phyloP scores from a whole-genome alignment of 768 basidiomycete species.

The Suillus ampliporus region DNA sequence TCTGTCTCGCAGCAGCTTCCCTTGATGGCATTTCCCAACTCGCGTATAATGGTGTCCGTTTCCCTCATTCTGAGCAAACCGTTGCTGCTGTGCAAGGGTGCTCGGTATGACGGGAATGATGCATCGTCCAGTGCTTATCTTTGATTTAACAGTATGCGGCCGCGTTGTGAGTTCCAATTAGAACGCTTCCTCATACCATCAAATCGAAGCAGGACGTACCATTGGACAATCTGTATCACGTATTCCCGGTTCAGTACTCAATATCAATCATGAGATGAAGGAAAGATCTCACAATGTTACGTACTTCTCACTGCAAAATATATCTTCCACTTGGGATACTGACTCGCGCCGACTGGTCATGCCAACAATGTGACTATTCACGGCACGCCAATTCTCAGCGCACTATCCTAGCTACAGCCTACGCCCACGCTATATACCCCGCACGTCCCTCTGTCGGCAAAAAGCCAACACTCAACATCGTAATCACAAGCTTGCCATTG shows the following conservation, averaged over 20 bases:
- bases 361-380: too few relatives aligned
- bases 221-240: neutral
- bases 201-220: neutral
- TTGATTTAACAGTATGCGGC: neutral
- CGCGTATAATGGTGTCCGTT: neutral
- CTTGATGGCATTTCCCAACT: neutral
- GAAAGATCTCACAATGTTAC: neutral
- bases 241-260: neutral
- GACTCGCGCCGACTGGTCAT: neutral
- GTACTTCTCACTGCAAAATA: neutral
- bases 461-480: neutral
- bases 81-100: neutral
- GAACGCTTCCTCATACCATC: too few relatives aligned
- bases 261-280: neutral
- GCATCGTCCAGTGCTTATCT: neutral
- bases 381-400: neutral
- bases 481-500: neutral
- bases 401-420: neutral
- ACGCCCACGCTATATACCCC: neutral
- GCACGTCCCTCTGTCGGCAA: neutral
- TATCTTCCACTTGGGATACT: neutral
- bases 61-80: neutral
- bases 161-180: too few relatives aligned
- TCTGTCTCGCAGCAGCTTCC: neutral
- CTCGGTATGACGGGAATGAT: neutral